Base-by-base conservation (phyloP, 2,329 filamentous ascomycete genomes). In the Tolypocladium amazonense region DNA sequence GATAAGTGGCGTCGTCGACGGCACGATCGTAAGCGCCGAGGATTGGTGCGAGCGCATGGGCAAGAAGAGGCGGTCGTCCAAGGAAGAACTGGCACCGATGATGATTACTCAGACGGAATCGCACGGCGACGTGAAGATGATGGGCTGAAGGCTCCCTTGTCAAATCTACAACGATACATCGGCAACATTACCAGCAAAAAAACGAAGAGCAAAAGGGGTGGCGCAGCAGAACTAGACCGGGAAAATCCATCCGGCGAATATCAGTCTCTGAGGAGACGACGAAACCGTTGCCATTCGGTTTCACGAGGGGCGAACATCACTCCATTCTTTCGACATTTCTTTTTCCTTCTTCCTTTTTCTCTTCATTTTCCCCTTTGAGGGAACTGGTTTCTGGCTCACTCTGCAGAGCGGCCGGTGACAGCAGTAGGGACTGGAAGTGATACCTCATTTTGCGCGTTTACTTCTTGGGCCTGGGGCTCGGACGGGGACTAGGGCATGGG, bases 21-120 rank as follows among this genome's bases (percentile, higher is more conserved):
- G 91, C 58, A 97, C 94, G 0, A 88, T 97, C 58, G 83, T 89
- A 59, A 94, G 89, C 67, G 94, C 94, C 0, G 93, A 97, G 73
- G 85, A 88, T 66, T 97, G 94, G 94, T 90, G 93, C 64, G 88
- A 92, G 61, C 81, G 87, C 25, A 78, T 96, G 61, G 90, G 89
- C 38, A 75, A 72, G 65, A 71, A 66, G 63, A 64, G 67, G 59
- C 63, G 61, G 15, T 63, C 67, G 15, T 63, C 65, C 37, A 64
- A 65, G 8, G 69, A 69, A 15, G 66, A 70, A 1, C 69, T 72
- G 45, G 67, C 69, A 57, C 30, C 56, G 45, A 38, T 54, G 35
- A 18, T 54, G 38, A 11, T 37, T 18, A 15, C 52, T 12, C 56
- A 11, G 58, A 33, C 15, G 12, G 52, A 45, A 30, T 33, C 54